Base-by-base conservation (phyloP, 352 stramenopile genomes). In the Globisporangium heterothallicum region DNA sequence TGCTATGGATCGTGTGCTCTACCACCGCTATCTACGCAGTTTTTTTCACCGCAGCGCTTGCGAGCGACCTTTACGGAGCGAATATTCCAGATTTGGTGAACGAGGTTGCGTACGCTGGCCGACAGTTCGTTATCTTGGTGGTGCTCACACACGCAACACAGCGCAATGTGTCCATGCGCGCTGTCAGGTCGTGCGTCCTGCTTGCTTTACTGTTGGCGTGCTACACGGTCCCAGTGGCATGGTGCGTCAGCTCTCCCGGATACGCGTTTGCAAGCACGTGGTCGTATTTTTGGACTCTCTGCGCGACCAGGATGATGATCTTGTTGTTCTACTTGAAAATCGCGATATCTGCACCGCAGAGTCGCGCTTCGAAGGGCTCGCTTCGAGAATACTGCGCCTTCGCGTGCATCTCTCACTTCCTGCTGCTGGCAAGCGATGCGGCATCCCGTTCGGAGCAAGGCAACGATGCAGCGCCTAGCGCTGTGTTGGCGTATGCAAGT, bases 101-200 rank as follows among this genome's bases (percentile, higher is more conserved):
- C 19, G 65, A 73, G 29, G 24, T 49, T 6, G 63, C 59, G 35
- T 78, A 72, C 52, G 55, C 63, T 12, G 70, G 70, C 14, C 58
- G 64, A 1, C 70, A 76, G 47, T 74, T 79, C 46, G 51, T 66
- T 10, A 58, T 74, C 22, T 34, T 78, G 36, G 57, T 70, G 32
- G 58, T 73, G 40, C 55, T 71, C n/a, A 42, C 74, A 14, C 72
- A 66, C 38, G 56, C 72, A 42, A 49, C 63, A 19, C 69, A 78
- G 43, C 68, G 68, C 38, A 71, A 61, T 40, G 53, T 78, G n/a
- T 66, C 65, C 3, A 27, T 42, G n/a, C 56, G 54, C 1, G 57
- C 66, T 21, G 40, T 75, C 27, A 34, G 58, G 13, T 59, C 63
- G 6, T 50, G 63, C 13, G 48, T 63, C 16, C 27, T 62, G n/a